Base-by-base conservation (phyloP, 2,329 filamentous ascomycete species). In the Talaromyces sp. region DNA sequence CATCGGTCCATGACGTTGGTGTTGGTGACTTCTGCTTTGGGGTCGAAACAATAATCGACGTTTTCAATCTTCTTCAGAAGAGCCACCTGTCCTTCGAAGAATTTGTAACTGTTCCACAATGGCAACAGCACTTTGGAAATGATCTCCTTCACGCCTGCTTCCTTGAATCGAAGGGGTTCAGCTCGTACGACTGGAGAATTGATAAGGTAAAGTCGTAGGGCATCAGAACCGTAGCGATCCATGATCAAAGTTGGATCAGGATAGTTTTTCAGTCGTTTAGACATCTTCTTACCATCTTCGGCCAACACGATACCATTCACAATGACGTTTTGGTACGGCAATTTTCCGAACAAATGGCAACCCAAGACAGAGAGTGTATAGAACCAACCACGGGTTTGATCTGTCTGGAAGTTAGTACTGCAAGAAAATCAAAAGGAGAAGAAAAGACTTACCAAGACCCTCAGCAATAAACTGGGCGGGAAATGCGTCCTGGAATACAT, bases 251-350 rank as follows among this genome's bases (percentile, higher is more conserved):
- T 79, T 10, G 93, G 93, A 67, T 96, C 91, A 0, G 93, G 93
- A 73, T 96, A 97, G 75, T 97, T 97, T 78, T 97, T 95, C 59
- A 96, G 80, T 56, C 93, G 85, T 77, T 97, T 97, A 6, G 91
- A 96, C 93, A 97, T 97, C 80, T 97, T 97, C 80, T 96, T 97
- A 57, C 93, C 93, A 68, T 96, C 91, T 71, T 96, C 91, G 0
- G 92, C 92, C 40, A 97, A 81, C 4, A 97, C 91, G 62, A 96
- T 94, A 52, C 92, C 92, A 69, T 96, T 97, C 62, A 96, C 91
- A n/a, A 97, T 89, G 67, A 91, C 95, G 72, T 96, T 97, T 76
- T 94, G 87, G 81, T 96, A 97, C 0, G 93, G 91, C 2, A 91
- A 84, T 36, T 85, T 83, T 43, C 89, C 89, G 66, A 94, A 96